Evolutionary conservation across 2,329 filamentous ascomycete species (phyloP), one percentile per base, ranked within the genome.

Genomic region (Thyridium curvatum): DNA sequence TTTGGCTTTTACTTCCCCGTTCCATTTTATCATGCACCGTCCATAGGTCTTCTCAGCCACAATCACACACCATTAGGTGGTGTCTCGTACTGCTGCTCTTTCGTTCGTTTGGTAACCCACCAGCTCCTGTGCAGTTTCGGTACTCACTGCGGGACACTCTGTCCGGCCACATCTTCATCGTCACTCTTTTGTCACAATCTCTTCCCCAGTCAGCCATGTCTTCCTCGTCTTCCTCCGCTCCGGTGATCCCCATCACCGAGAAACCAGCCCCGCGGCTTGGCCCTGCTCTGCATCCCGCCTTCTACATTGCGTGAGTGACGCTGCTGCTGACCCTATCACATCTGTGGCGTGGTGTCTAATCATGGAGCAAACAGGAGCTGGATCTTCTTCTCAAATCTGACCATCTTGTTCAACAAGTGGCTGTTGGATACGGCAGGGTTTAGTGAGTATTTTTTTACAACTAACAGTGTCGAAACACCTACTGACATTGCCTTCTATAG

Each of bases 351-450:
- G 30, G 12, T 17, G 6, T 18, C 32, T 9, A 16, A 12, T 26
- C 21, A 4, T 32, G 18, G 12, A 31, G 12, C 13, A 4, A 40
- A 30, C 41, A 75, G 72, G 39, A 75, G 78, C 54, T 94, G 88
- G 87, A 94, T 94, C 50, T 72, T 86, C 49, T 77, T 93, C 58
- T 93, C 86, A 52, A 91, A 87, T 48, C 72, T 78, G 52, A 88
- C 90, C 45, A 94, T 94, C 56, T 68, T 94, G 45, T 94, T 94
- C 73, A 94, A 94, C 72, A 94, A 94, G 68, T 90, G 84, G 77
- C 78, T 94, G 36, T 74, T 94, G 43, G 79, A 86, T 56, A 80
- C 77, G 45, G 75, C 75, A 53, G 75, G 83, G 41, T 91, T 91
- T 62, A 74, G 84, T 87, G 67, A 71, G 82, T 71, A 46, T 36